phyloP scores from a whole-genome alignment of 2,329 filamentous ascomycete genomes.

The Didymella glomerata region DNA sequence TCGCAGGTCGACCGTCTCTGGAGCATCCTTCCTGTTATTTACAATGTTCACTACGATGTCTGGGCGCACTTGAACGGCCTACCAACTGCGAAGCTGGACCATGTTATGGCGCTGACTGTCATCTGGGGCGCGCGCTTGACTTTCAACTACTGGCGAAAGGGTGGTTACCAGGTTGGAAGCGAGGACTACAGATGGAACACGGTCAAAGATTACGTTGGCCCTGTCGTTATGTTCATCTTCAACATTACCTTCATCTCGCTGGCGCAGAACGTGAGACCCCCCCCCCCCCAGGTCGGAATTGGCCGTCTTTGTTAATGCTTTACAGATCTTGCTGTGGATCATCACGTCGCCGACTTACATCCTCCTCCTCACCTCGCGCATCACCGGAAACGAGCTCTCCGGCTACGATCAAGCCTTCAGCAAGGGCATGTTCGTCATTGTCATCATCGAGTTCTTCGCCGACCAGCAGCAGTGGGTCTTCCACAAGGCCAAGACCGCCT shows the following conservation, averaged over 20 bases:
- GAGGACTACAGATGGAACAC: conserved; percentile 96
- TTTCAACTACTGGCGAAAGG: conserved; percentile 96
- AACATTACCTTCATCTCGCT: conserved; percentile 91
- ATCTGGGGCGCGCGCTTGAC: conserved; percentile 92
- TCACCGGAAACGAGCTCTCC: conserved; percentile 61
- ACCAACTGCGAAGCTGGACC: conserved; percentile 74
- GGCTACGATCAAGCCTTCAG: conserved; percentile 67
- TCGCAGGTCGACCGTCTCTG: conserved; percentile 96
- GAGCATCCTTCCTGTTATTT: conserved; percentile 88
- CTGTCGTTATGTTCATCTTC: conserved; percentile 78
- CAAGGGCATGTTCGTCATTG: conserved; percentile 62
- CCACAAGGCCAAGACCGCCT: conserved; percentile 80
- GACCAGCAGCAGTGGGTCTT: conserved; percentile 95
- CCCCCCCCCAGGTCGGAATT: background rate
- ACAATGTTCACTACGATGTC: conserved; percentile 82
- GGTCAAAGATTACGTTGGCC: conserved; percentile 71
- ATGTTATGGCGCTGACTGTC: conserved; percentile 72
- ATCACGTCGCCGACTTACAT: conserved; percentile 85
- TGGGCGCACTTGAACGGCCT: conserved; percentile 82
- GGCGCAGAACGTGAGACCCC: conserved; percentile 66
- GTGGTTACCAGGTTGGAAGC: conserved; percentile 85
- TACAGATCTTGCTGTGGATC: conserved; percentile 75
- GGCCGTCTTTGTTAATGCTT: conserved; percentile 8
- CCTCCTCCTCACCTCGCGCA: conserved; percentile 75
- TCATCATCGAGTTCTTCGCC: conserved; percentile 78